Evolutionary conservation across 768 basidiomycete genomes (phyloP), one percentile per base, ranked within the genome.

Genomic region (Calocybe indica): DNA sequence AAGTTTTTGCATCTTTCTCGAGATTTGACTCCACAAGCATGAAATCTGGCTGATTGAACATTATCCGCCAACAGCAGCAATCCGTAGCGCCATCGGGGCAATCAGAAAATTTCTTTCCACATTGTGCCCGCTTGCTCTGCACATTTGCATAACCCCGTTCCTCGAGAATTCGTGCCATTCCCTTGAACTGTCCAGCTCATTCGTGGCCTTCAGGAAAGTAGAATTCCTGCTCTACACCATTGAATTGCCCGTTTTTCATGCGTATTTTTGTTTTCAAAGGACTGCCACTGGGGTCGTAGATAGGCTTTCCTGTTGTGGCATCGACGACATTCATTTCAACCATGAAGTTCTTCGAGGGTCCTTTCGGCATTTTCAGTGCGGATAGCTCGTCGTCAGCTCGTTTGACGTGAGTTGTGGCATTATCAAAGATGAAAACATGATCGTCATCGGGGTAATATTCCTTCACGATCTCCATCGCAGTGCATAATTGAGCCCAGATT

Each of bases 1-100:
- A 43, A 9, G 11, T 43, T 31, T 47, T 34, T 37, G 47, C 50
- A 5, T 9, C 14, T 3, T 31, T 49, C 29, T 57, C 44, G 1
- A 62, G 30, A n/a, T 52, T n/a, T 30, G 54, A 55, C 30, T 52
- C 39, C 13, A 40, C 49, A 38, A 53, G 47, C 7, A 50, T 53
- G 51, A 72, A 71, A 46, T 72, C 63, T 1, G 64, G 65, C 45
- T 70, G 57, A 22, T 54, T 60, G 49, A 50, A 65, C 1, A 70
- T 55, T n/a, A 65, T 37, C 6, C 59, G 47, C 2, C 59, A 54
- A 40, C 54, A 60, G 53, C 69, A 71, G 50, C 70, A 72, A 12
- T 52, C 40, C 1, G 36, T 49, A 1, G 15, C 37, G 2, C 44
- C 52, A 8, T 13, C n/a, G 6, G 43, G 40, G 36, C 35, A 37